A percentile compares a stretch with the other conserved stretches of the same genome.
These are phyloP conservation scores for Lactarius quietus DNA, from an alignment of 768 basidiomycete genomes.

Conservation along the genomic window DNA sequence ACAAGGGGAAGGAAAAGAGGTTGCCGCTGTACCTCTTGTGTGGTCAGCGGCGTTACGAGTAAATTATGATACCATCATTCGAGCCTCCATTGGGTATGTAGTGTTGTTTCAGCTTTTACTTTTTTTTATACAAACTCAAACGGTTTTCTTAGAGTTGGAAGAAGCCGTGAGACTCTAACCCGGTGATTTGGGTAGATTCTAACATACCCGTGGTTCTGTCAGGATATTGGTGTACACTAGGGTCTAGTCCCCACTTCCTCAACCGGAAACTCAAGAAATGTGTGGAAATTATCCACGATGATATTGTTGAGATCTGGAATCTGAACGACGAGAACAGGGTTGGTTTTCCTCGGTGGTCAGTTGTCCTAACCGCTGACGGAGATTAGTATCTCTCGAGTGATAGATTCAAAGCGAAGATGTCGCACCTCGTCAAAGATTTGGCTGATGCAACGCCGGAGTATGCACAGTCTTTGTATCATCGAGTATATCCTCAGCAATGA, in stretches of 20 bases:
- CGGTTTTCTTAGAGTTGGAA: background rate
- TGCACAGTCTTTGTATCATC: background rate
- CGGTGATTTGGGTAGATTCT: background rate
- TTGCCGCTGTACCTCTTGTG: background rate
- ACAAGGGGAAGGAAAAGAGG: background rate
- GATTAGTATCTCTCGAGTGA: background rate
- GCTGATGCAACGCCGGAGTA: background rate
- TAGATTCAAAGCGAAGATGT: slow-evolving; percentile 8
- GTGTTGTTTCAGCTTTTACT: background rate
- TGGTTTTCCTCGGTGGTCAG: background rate
- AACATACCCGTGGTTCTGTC: background rate
- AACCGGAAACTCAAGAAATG: background rate
- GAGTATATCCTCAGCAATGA: background rate
- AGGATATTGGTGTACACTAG: slow-evolving; percentile 13
- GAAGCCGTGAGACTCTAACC: background rate
- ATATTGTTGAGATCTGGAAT: slow-evolving; percentile 14
- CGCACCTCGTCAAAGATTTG: slow-evolving; percentile 5
- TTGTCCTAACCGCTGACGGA: background rate
- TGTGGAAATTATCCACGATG: background rate
- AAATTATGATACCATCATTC: background rate
- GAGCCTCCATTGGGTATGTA: slow-evolving; percentile 10
- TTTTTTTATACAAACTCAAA: too few relatives aligned
- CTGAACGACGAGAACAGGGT: background rate
- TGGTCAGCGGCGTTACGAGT: slow-evolving; percentile 6
- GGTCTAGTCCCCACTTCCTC: slow-evolving; percentile 1